Evolutionary conservation across 2,329 filamentous ascomycete species (phyloP), one percentile per base, ranked within the genome.

Genomic region (Chlorencoelia australis): DNA sequence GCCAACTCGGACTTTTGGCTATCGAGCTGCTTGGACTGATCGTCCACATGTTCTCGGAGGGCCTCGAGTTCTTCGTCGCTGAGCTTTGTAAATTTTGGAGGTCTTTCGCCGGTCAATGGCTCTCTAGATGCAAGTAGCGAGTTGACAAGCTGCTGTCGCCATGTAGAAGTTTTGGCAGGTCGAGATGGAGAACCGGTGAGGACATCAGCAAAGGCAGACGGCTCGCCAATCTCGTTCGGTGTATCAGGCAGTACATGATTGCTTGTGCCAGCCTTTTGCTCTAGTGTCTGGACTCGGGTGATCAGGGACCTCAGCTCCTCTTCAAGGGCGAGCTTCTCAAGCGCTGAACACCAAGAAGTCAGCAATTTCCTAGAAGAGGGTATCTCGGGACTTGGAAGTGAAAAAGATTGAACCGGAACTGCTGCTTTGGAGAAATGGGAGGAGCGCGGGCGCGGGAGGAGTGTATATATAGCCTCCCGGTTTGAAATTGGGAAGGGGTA

Each of bases 11-110:
- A 77, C 51, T 83, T 82, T 60, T 94, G 88, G 52, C 74, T 83
- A 60, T 85, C 80, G 80, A 95, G 87, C 56, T 94, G 77, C 59
- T 93, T 87, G 39, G 88, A 88, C 65, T 96, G 87, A 58, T 88
- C 85, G 57, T 93, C 84, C 45, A 96, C 82, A 62, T 94, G 86
- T 52, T 94, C 87, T 52, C 82, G 81, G 48, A 95, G 70, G 46
- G 84, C 82, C 60, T 81, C 79, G 51, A 94, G 79, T 58, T 89
- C 83, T 63, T 89, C 81, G 56, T 87, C 82, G 50, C 79, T 84
- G 53, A 84, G 73, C 53, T 56, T 56, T 15, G 50, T 50, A 13
- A 54, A 45, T 35, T 53, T 55, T 19, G 47, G 51, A 2, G 49
- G 48, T 25, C 53, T 37, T 36, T 52, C 49, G 17, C 49, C 48